Percentiles rank a stretch among this genome's conserved stretches.
Evolutionary conservation across 306 rosid species (phyloP).

Genomic region (Prunus dulcis): DNA sequence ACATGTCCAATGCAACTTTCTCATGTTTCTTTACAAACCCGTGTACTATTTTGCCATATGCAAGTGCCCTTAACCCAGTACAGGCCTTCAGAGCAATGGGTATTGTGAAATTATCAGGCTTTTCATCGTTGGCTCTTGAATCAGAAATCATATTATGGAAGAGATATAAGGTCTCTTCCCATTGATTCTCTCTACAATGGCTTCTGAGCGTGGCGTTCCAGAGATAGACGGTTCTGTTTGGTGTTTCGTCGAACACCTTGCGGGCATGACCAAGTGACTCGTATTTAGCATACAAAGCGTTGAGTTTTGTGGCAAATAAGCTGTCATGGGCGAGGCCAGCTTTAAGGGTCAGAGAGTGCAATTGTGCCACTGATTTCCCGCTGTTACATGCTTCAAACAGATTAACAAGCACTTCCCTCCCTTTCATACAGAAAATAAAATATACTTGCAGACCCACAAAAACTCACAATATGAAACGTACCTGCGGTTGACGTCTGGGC

Average conservation of each 20-base stretch:
- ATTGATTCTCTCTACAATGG: slow-evolving; percentile 39
- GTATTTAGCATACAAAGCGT: slow-evolving; percentile 35
- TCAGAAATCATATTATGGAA: slow-evolving; percentile 44
- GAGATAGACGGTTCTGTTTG: slow-evolving; percentile 38
- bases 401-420: slow-evolving; percentile 38
- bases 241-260: slow-evolving; percentile 59
- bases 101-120: slow-evolving; percentile 55
- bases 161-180: slow-evolving; percentile 46
- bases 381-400: slow-evolving; percentile 44
- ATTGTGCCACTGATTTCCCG: slow-evolving; percentile 33
- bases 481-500: too few species aligned
- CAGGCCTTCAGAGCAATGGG: slow-evolving; percentile 67
- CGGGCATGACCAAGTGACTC: slow-evolving; percentile 43
- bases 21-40: slow-evolving; percentile 51
- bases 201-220: slow-evolving; percentile 73
- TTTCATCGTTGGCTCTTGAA: slow-evolving; percentile 27
- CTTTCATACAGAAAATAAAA: slow-evolving; percentile 37
- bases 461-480: neutral
- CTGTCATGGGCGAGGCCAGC: slow-evolving; percentile 49
- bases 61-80: slow-evolving; percentile 38
- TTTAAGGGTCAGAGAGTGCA: slow-evolving; percentile 52
- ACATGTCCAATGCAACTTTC: slow-evolving; percentile 47
- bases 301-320: slow-evolving; percentile 66
- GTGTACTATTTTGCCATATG: slow-evolving; percentile 51
- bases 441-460: neutral